A percentile compares a stretch with the other conserved stretches of the same genome.
Evolutionary conservation across 371 early-diverging fungal genomes (phyloP).

Genomic region (Syncephalastrum sp.): DNA sequence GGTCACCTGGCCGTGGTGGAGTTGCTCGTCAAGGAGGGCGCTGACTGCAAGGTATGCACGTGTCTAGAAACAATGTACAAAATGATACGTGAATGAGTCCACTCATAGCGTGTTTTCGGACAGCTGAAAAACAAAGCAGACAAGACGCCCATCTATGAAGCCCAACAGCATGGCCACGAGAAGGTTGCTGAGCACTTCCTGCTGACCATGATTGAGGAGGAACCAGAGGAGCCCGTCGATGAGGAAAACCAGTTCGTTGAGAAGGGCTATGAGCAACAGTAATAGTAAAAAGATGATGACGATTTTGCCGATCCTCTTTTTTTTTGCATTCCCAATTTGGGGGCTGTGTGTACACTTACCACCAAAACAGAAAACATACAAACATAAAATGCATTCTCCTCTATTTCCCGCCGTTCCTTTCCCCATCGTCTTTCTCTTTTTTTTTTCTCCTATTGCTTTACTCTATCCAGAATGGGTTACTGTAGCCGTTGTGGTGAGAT

Average conservation of each 20-base stretch:
- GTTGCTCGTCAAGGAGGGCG: conserved; percentile 56
- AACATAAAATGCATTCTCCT: conserved; percentile 1
- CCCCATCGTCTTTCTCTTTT: conserved; percentile 9
- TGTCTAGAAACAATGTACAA: background rate
- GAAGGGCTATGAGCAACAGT: conserved; percentile 26
- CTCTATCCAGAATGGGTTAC: conserved; percentile 42
- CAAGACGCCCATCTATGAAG: conserved; percentile 64
- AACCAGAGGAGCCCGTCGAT: conserved; percentile 47
- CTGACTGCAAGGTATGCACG: conserved; percentile 59
- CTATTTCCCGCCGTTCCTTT: conserved; percentile 15
- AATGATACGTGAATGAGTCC: conserved; percentile 5
- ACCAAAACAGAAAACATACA: conserved; percentile 3
- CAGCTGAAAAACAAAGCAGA: conserved; percentile 66
- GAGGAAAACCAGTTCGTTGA: conserved; percentile 50
- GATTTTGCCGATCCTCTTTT: background rate
- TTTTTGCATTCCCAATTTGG: conserved; percentile 11
- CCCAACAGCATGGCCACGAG: conserved; percentile 64
- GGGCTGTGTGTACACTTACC: conserved; percentile 5
- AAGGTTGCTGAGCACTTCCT: conserved; percentile 66
- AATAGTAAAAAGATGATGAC: background rate
- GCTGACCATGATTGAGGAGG: conserved; percentile 56
- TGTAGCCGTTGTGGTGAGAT: conserved; percentile 62
- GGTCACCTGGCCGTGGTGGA: conserved; percentile 71
- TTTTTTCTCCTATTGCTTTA: background rate
- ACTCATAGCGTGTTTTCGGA: background rate